Percentiles rank a stretch among this genome's conserved stretches.
Evolutionary conservation across 768 basidiomycete species (phyloP).

Genomic region (Calocera viscosa): DNA sequence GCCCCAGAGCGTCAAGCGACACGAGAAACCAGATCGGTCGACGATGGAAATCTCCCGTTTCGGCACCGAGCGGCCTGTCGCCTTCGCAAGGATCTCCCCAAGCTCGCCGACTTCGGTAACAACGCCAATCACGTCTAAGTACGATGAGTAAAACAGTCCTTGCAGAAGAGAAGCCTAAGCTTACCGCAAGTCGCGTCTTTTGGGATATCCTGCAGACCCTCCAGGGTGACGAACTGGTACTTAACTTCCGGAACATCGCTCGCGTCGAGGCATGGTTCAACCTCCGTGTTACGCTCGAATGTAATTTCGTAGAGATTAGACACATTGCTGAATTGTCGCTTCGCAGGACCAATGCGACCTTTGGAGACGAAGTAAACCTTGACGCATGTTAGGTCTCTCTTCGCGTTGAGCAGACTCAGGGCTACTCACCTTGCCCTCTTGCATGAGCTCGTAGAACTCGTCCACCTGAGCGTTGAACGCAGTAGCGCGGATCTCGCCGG

Average conservation of each 20-base stretch:
- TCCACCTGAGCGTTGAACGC: constrained; percentile 81
- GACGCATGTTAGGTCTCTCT: neutral
- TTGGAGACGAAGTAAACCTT: constrained; percentile 76
- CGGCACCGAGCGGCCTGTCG: constrained; percentile 36
- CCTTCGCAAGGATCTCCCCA: constrained; percentile 60
- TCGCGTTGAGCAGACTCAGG: neutral
- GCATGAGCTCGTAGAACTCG: constrained; percentile 65
- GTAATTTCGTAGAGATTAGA: constrained; percentile 86
- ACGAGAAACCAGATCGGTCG: constrained; percentile 64
- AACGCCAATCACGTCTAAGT: constrained; percentile 71
- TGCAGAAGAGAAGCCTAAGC: constrained; percentile 18
- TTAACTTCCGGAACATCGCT: constrained; percentile 65
- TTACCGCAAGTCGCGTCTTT: constrained; percentile 79
- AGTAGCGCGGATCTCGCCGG: constrained; percentile 68
- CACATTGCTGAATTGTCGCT: constrained; percentile 88
- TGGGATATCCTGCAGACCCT: constrained; percentile 44
- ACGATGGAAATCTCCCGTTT: constrained; percentile 87
- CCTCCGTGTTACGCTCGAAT: constrained; percentile 70
- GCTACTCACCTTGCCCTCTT: constrained; percentile 56
- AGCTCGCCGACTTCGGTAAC: constrained; percentile 66
- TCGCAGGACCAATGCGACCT: constrained; percentile 85
- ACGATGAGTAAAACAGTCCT: neutral
- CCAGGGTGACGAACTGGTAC: constrained; percentile 66
- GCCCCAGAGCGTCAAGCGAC: constrained; percentile 89
- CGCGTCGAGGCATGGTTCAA: constrained; percentile 78